Base-by-base conservation (phyloP, 2,329 filamentous ascomycete genomes). In the Monosporascus sp. region DNA sequence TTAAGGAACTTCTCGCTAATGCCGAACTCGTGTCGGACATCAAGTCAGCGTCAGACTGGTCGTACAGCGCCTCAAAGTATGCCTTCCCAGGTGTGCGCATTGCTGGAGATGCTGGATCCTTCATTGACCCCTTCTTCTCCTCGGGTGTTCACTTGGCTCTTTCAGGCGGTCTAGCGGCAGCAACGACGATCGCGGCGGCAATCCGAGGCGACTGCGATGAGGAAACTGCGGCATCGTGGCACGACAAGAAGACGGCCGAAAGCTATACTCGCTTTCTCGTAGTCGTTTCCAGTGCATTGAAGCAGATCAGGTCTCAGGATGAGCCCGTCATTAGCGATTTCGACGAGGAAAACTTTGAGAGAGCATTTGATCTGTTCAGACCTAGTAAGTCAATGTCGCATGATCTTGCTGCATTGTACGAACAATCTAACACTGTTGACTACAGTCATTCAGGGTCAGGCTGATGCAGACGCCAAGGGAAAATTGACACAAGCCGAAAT, bases 101-200 rank as follows among this genome's bases (percentile, higher is more conserved):
- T 14, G 68, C 62, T 6, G 75, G 76, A 1, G 75, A 79, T 53
- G 75, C 75, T 0, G 76, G 73, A 1, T 73, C 69, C 55, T 79
- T 79, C 56, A 76, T 79, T 53, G 75, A 79, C 52, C 74, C 75
- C 0, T 72, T 69, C 53, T 79, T 78, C 62, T 76, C 73, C 0
- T 78, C 75, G 0, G 75, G 75, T 14, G 68, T 75, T 3, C 76
- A 79, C 54, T 62, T 79, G 1, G 76, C 76, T 1, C 37, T 79
- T 0, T 54, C 65, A 0, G 63, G 70, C 17, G 75, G 64, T 4
- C 67, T 80, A 0, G 74, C 76, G 1, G 75, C 77, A 0, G 75
- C 75, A 1, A 64, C 63, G 1, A 74, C 75, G 0, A 76, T 79
- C 18, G 58, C 59, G 3, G 74, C 76, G 0, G 58, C 68, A 0